Conservation (phyloP, 2,329 filamentous ascomycete species). For the Chrysoporthe deuterocubensis region DNA sequence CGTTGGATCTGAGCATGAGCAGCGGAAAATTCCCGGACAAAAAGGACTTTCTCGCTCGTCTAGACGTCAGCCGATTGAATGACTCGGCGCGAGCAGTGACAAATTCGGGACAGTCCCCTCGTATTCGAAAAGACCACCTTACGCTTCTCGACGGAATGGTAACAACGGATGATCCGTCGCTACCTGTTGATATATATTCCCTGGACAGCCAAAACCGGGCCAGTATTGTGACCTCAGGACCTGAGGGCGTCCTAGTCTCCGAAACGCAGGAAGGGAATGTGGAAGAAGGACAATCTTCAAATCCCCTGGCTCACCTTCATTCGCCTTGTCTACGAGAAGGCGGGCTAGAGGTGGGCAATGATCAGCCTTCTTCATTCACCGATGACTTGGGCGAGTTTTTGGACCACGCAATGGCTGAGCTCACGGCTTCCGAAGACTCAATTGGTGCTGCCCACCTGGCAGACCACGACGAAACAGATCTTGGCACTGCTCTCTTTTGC, state of each 20-base stretch:
- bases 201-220: neutral
- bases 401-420: neutral
- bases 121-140: neutral
- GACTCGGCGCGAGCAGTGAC: neutral
- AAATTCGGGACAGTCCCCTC: neutral
- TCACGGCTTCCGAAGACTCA: neutral
- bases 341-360: neutral
- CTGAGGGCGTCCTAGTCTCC: too few species aligned
- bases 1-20: constrained; percentile 49
- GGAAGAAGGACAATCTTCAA: neutral
- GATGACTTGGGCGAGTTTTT: neutral
- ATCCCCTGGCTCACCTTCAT: neutral
- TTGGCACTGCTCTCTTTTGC: neutral
- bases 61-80: constrained; percentile 26
- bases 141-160: neutral
- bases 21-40: constrained; percentile 47
- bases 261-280: neutral
- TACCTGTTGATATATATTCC: neutral
- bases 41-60: constrained; percentile 46
- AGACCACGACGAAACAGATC: neutral
- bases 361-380: neutral
- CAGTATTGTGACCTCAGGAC: too few species aligned
- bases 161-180: neutral
- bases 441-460: neutral
- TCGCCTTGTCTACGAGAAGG: neutral